Conservation (phyloP, 305 asterid genomes). For the Fraxinus latifolia region DNA sequence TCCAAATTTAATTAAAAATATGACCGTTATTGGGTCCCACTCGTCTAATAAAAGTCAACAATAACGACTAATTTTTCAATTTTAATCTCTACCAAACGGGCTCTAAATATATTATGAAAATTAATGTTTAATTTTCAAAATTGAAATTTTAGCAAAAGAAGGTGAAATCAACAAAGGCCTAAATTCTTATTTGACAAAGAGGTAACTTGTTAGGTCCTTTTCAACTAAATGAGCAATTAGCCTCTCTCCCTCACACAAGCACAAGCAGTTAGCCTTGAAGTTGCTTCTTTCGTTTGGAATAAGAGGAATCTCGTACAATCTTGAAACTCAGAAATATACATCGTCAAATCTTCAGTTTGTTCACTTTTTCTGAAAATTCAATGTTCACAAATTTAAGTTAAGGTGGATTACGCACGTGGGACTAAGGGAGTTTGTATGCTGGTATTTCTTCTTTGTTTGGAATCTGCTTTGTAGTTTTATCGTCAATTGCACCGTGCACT, state of each 20-base stretch:
- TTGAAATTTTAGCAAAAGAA: not conserved
- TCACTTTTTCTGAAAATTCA: not conserved
- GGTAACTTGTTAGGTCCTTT: not conserved
- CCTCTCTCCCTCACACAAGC: not conserved
- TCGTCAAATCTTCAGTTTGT: not conserved
- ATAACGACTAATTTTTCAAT: no score
- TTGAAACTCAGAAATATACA: not conserved
- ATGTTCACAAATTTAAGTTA: not conserved
- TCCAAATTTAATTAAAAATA: no score
- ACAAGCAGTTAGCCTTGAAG: not conserved
- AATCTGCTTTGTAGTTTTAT: not conserved
- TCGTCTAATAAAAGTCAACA: no score
- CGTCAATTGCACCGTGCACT: not conserved
- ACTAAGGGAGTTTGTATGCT: not conserved
- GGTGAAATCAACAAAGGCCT: not conserved
- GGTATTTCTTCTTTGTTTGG: not conserved
- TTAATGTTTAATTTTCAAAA: not conserved
- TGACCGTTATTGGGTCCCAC: no score
- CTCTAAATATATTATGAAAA: no score
- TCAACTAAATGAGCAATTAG: not conserved
- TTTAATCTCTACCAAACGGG: no score
- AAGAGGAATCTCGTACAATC: not conserved
- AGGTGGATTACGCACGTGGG: not conserved
- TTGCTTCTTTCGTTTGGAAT: not conserved
- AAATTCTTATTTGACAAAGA: not conserved